A percentile compares a stretch with the other conserved stretches of the same genome.
Conservation (phyloP, 2,329 filamentous ascomycete species). For the Zasmidium angulare region DNA sequence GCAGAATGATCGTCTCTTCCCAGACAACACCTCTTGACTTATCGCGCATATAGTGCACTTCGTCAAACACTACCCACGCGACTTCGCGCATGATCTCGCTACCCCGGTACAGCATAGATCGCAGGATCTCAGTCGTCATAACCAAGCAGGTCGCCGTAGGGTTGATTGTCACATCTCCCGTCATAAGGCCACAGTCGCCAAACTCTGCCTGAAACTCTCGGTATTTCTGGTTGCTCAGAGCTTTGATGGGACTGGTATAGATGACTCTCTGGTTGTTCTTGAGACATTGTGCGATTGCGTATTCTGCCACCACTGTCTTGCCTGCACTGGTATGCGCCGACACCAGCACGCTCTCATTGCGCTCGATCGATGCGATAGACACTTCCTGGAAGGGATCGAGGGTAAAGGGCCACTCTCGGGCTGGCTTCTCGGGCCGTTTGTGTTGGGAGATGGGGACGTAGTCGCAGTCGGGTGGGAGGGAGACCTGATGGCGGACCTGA, state of each 20-base stretch:
- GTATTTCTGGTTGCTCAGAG: slow-evolving; percentile 97
- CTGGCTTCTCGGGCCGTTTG: slow-evolving; percentile 82
- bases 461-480: slow-evolving; percentile 79
- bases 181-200: slow-evolving; percentile 97
- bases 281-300: slow-evolving; percentile 94
- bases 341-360: slow-evolving; percentile 93
- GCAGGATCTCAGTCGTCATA: slow-evolving; percentile 99
- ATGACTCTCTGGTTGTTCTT: slow-evolving; percentile 98
- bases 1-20: slow-evolving; percentile 97
- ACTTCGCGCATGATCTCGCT: slow-evolving; percentile 99
- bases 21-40: slow-evolving; percentile 92
- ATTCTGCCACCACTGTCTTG: slow-evolving; percentile 97
- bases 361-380: slow-evolving; percentile 89
- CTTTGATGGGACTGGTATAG: slow-evolving; percentile 99
- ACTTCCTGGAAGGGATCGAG: slow-evolving; percentile 97
- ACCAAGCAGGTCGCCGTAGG: slow-evolving; percentile 96
- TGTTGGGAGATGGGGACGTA: slow-evolving; percentile 86
- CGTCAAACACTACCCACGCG: slow-evolving; percentile 96
- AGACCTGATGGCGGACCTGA: slow-evolving; percentile 98
- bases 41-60: slow-evolving; percentile 98
- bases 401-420: slow-evolving; percentile 81
- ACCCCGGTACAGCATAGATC: slow-evolving; percentile 96
- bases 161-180: slow-evolving; percentile 98
- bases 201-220: slow-evolving; percentile 94
- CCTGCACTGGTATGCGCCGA: slow-evolving; percentile 97